These are phyloP conservation scores for Musa schizocarpa DNA, from an alignment of 176 grass and related monocot species.

Conservation along the genomic window DNA sequence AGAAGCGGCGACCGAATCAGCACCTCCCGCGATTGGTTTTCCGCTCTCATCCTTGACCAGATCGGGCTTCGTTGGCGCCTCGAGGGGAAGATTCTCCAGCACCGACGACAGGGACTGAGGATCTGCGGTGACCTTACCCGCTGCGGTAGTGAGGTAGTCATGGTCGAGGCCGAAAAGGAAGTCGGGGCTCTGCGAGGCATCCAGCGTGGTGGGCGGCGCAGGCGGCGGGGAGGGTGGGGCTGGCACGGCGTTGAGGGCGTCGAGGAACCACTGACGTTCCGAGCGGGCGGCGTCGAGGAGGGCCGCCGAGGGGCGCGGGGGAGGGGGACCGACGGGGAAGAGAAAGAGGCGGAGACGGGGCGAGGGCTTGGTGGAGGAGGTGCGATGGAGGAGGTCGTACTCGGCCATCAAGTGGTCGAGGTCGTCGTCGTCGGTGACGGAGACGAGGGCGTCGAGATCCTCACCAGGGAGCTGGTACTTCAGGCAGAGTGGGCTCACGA, in stretches of 20 bases:
- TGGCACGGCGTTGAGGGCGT: conserved; percentile 49
- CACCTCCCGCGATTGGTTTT: not conserved
- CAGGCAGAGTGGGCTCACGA: conserved; percentile 29
- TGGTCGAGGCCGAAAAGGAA: conserved; percentile 74
- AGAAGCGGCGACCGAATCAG: conserved; percentile 13
- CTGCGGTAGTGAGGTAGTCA: conserved; percentile 58
- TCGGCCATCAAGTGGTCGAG: conserved; percentile 77
- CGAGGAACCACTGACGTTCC: conserved; percentile 69
- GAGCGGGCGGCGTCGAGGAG: conserved; percentile 44
- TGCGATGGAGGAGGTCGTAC: conserved; percentile 70
- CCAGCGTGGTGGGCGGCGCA: conserved; percentile 1
- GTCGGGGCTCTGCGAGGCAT: conserved; percentile 35
- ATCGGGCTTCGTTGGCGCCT: conserved; percentile 50
- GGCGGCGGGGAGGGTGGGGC: not conserved
- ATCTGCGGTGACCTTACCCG: conserved; percentile 62
- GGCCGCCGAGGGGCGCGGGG: conserved; percentile 30
- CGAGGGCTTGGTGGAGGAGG: conserved; percentile 24
- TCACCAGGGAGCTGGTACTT: conserved; percentile 98
- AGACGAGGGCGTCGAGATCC: conserved; percentile 93
- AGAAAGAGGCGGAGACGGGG: conserved; percentile 78
- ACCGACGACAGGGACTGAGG: conserved; percentile 15
- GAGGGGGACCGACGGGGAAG: conserved; percentile 49
- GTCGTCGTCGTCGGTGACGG: conserved; percentile 94
- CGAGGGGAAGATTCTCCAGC: conserved; percentile 39
- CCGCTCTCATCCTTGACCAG: conserved; percentile 20